Percentiles rank a stretch among this genome's conserved stretches.
Evolutionary conservation across 371 early-diverging fungal genomes (phyloP).

Genomic region (Mucor irregularis): DNA sequence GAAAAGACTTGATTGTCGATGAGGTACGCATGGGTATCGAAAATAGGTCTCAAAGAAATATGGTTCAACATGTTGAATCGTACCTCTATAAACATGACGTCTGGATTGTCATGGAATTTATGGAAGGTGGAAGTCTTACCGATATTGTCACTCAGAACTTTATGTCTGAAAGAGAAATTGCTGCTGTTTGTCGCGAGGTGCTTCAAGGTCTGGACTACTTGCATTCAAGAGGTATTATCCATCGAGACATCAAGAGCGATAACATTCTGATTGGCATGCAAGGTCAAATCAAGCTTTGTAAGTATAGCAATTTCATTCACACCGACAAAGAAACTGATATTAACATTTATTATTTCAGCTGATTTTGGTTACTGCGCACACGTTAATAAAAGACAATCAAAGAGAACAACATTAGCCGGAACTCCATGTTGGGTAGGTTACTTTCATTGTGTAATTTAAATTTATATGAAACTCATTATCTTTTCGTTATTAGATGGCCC

Average conservation of each 20-base stretch:
- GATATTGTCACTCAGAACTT: slow-evolving; percentile 76
- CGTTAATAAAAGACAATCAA: slow-evolving; percentile 61
- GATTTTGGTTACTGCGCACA: slow-evolving; percentile 93
- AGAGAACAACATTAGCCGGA: slow-evolving; percentile 82
- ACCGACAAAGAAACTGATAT: too few species aligned
- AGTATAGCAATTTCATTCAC: too few species aligned
- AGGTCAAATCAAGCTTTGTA: slow-evolving; percentile 83
- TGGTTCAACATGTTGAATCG: slow-evolving; percentile 83
- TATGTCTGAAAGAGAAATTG: slow-evolving; percentile 88
- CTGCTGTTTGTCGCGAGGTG: slow-evolving; percentile 76
- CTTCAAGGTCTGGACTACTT: slow-evolving; percentile 55
- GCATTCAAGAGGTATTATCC: slow-evolving; percentile 86
- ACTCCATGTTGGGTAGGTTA: too few species aligned
- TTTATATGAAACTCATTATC: too few species aligned
- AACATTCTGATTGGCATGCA: slow-evolving; percentile 78
- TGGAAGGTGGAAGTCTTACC: slow-evolving; percentile 88
- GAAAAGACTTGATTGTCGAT: slow-evolving; percentile 88
- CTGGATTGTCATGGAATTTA: slow-evolving; percentile 90
- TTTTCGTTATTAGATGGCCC: slow-evolving; percentile 84
- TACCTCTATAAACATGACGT: slow-evolving; percentile 76
- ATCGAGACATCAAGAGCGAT: slow-evolving; percentile 94
- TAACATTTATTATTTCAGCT: slow-evolving; percentile 29
- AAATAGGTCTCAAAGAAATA: slow-evolving; percentile 69
- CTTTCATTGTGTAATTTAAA: too few species aligned
- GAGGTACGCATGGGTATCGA: slow-evolving; percentile 90